Conservation (phyloP, 306 rosid genomes). For the Quercus bicolor region DNA sequence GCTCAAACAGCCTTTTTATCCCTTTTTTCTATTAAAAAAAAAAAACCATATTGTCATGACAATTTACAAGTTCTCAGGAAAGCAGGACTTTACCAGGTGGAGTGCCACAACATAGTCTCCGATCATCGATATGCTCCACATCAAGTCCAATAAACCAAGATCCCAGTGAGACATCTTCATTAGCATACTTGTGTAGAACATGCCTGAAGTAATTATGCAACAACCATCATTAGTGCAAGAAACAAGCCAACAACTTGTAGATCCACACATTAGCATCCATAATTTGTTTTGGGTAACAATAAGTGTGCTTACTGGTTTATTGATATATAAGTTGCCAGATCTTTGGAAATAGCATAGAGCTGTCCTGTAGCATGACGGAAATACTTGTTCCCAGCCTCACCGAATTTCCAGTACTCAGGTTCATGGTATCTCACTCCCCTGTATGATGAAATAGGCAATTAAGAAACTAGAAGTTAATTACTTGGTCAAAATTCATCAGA, state of each 20-base stretch:
- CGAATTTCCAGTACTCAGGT: slow-evolving; percentile 95
- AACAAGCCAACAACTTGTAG: background rate
- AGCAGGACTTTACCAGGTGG: slow-evolving; percentile 69
- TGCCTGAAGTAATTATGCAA: slow-evolving; percentile 51
- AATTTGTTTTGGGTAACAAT: background rate
- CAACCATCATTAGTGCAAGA: slow-evolving; percentile 9
- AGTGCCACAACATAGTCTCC: slow-evolving; percentile 93
- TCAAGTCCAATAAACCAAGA: slow-evolving; percentile 98
- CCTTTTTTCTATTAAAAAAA: background rate
- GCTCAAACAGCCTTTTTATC: background rate
- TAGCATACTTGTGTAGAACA: slow-evolving; percentile 93
- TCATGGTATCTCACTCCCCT: slow-evolving; percentile 99
- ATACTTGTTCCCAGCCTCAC: slow-evolving; percentile 93
- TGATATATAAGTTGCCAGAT: slow-evolving; percentile 85
- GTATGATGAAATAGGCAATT: slow-evolving; percentile 23
- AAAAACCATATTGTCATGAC: background rate
- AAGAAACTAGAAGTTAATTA: slow-evolving; percentile 30
- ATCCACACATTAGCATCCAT: background rate
- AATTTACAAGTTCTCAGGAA: background rate
- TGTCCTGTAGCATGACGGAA: slow-evolving; percentile 99
- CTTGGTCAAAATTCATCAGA: background rate
- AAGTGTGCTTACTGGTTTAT: slow-evolving; percentile 69
- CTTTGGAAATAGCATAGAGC: slow-evolving; percentile 88
- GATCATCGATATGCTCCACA: slow-evolving; percentile 84
- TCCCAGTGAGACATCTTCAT: slow-evolving; percentile 95